Conservation (phyloP, 495 filamentous ascomycete species). For the Neurospora pannonica region DNA sequence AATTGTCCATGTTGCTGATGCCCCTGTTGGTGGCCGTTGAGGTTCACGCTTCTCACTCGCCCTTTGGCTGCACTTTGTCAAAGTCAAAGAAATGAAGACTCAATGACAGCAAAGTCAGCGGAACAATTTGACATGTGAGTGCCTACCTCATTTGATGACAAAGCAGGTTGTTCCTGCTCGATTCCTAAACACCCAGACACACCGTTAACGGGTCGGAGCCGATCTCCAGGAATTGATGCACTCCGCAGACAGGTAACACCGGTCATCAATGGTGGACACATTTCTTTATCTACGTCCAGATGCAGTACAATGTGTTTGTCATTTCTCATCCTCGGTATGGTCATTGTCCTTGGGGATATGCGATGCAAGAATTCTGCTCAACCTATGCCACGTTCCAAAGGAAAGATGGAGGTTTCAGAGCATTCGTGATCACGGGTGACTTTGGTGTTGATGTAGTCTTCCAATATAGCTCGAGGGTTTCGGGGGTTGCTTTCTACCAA, state of each 20-base stretch:
- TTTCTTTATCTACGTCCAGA: background rate
- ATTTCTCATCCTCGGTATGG: background rate
- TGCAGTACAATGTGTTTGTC: background rate
- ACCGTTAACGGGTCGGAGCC: background rate
- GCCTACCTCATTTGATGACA: background rate
- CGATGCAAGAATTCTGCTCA: background rate
- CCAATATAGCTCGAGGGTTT: background rate
- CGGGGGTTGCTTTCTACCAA: background rate
- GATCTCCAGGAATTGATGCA: background rate
- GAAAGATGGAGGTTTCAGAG: background rate
- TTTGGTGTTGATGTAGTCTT: background rate
- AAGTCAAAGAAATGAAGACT: background rate
- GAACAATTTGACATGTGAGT: background rate
- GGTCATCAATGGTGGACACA: background rate
- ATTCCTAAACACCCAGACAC: background rate
- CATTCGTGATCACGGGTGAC: background rate
- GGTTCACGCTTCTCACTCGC: background rate
- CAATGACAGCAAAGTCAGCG: background rate
- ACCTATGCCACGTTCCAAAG: background rate
- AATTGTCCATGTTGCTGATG: background rate
- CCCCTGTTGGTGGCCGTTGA: background rate
- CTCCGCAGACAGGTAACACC: background rate
- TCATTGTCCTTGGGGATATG: background rate
- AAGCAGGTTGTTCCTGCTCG: background rate
- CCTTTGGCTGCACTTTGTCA: background rate